Conservation (phyloP, 306 rosid species). For the Castanea mollissima region DNA sequence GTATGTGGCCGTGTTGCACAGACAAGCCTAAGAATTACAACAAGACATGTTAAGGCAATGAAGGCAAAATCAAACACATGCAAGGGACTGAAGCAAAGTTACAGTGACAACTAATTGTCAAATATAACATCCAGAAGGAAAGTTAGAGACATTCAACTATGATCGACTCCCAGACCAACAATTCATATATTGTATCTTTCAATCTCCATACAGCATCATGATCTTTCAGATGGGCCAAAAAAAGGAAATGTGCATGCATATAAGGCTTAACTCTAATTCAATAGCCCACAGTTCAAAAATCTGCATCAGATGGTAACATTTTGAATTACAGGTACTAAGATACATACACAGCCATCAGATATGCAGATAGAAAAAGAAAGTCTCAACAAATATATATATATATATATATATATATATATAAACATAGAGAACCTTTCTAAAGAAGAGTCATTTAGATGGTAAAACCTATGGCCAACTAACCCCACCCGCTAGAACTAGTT, state of each 20-base stretch:
- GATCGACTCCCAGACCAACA: not conserved
- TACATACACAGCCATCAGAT: not conserved
- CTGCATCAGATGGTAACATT: not conserved
- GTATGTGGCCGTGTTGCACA: constrained; percentile 68
- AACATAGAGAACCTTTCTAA: too few species aligned
- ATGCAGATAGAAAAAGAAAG: not conserved
- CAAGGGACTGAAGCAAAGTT: not conserved
- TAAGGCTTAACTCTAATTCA: not conserved
- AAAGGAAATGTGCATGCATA: not conserved
- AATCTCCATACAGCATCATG: not conserved
- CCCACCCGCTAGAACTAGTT: too few species aligned
- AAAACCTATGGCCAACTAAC: too few species aligned
- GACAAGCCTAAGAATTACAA: constrained; percentile 57
- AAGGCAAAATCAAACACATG: not conserved
- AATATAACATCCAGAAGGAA: not conserved
- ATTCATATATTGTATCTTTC: not conserved
- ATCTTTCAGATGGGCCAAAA: not conserved
- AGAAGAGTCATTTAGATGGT: too few species aligned
- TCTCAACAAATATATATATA: not conserved
- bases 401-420: not conserved
- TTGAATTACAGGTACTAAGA: not conserved
- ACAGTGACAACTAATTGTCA: too few species aligned
- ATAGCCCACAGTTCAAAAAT: not conserved
- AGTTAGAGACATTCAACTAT: not conserved
- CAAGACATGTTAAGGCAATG: not conserved